phyloP scores from a whole-genome alignment of 78 protist genomes.

The Cavenderia fasciculata region DNA sequence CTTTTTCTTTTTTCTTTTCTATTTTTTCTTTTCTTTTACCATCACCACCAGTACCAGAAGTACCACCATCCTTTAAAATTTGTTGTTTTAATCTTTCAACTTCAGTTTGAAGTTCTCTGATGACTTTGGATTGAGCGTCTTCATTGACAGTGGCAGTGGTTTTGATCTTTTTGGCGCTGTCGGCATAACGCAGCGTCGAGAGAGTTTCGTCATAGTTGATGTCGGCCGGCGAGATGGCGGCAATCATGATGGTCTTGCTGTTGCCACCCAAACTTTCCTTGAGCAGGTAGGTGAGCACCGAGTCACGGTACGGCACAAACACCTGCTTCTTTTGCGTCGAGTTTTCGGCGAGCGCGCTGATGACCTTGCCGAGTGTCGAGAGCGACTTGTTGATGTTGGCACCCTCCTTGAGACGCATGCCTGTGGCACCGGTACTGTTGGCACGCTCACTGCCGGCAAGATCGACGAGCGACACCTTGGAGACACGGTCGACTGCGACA shows the following conservation, averaged over 20 bases:
- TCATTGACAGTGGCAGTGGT: constrained; percentile 90
- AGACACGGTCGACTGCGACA: constrained; percentile 70
- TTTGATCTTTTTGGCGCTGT: constrained; percentile 92
- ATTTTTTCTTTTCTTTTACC: not conserved
- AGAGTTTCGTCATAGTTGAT: constrained; percentile 88
- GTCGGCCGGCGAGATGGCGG: constrained; percentile 86
- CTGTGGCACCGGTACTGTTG: constrained; percentile 84
- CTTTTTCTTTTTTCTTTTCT: not conserved
- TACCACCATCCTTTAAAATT: no score
- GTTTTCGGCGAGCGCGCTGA: constrained; percentile 88
- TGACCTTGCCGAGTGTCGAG: constrained; percentile 89
- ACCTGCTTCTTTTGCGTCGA: constrained; percentile 74
- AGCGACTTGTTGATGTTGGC: constrained; percentile 88
- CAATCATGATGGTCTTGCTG: constrained; percentile 94
- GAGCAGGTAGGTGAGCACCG: constrained; percentile 93
- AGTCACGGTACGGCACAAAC: constrained; percentile 96
- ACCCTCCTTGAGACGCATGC: constrained; percentile 87
- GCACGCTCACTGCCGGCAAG: constrained; percentile 94
- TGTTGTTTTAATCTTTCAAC: constrained; percentile 33
- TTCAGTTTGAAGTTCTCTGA: constrained; percentile 82
- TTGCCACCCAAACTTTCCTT: constrained; percentile 98
- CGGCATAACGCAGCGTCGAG: constrained; percentile 95
- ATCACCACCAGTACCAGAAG: constrained; percentile 22
- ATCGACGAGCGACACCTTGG: constrained; percentile 79
- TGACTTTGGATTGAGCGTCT: constrained; percentile 76